Base-by-base conservation (phyloP, 2,329 filamentous ascomycete genomes). In the Clonostachys rosea region DNA sequence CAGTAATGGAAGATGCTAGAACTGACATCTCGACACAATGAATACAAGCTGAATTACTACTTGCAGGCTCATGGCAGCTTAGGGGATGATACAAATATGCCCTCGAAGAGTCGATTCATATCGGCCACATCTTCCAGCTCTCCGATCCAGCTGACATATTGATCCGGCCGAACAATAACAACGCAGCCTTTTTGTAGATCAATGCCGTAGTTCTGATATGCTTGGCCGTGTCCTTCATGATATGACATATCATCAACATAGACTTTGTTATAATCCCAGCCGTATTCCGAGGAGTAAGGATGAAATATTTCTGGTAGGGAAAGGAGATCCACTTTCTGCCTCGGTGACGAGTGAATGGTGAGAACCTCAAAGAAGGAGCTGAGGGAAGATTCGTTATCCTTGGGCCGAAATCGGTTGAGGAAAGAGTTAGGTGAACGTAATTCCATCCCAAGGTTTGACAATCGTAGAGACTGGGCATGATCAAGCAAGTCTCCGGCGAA, bases 401-500 rank as follows among this genome's bases (percentile, higher is more conserved):
- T 9, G 5, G 52, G 50, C 9, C 50, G 52, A 42, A 48, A 49
- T 7, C 43, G 17, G 10, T 24, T 34, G 11, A 49, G 30, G 34
- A 50, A 52, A 1, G 48, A 49, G 36, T 54, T 49, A 5, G 52
- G 49, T 34, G 53, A 45, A 5, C 51, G 10, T 52, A 61, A 5
- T 81, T 65, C 44, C 56, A 64, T 56, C 42, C 79, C 81, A 24
- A 86, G 70, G 1, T 44, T 54, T 24, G 74, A 59, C 5, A 82
- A 64, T 5, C 71, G 67, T 0, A 59, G 53, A 48, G 70, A 69
- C 49, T 81, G 76, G 2, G 50, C 46, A 0, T 64, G 12, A 0
- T 66, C 53, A 3, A 67, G 62, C 3, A 88, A 63, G 52, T 84
- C 68, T 2, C 84, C 84, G 0, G 80, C 73, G 53, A 89, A 87